Evolutionary conservation across 2,329 filamentous ascomycete species (phyloP).

Genomic region (Aspergillus sp.): DNA sequence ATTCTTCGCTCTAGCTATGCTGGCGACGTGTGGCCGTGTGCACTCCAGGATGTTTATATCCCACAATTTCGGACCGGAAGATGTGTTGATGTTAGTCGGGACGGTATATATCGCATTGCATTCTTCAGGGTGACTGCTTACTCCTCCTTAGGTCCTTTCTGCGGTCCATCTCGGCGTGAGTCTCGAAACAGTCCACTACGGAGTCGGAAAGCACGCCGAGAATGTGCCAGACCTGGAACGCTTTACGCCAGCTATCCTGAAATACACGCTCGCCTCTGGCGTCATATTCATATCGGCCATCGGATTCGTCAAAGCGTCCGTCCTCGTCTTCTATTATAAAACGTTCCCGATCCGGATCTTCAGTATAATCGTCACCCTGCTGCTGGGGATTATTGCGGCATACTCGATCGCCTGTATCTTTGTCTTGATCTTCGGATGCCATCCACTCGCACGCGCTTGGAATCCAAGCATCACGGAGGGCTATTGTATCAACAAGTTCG

Average conservation of each 20-base stretch:
- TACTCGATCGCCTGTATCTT: background rate
- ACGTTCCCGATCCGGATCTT: background rate
- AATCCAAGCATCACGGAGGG: background rate
- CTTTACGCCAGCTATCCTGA: background rate
- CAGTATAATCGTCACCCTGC: background rate
- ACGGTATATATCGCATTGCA: background rate
- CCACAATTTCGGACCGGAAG: background rate
- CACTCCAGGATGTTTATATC: background rate
- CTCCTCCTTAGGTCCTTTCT: background rate
- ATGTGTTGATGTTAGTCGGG: background rate
- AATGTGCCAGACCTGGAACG: background rate
- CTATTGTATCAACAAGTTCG: background rate
- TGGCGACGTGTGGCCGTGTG: background rate
- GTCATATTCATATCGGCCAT: background rate
- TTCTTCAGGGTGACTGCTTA: background rate
- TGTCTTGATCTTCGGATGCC: background rate
- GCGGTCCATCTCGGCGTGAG: background rate
- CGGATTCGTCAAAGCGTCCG: background rate
- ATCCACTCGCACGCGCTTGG: background rate
- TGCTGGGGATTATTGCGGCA: background rate
- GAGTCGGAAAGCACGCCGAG: background rate
- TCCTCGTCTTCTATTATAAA: slow-evolving; percentile 2
- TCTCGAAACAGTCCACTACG: background rate
- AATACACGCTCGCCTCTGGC: background rate
- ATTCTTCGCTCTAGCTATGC: background rate